Conservation (phyloP, 306 rosid genomes). For the Sesbania bispinosa region DNA sequence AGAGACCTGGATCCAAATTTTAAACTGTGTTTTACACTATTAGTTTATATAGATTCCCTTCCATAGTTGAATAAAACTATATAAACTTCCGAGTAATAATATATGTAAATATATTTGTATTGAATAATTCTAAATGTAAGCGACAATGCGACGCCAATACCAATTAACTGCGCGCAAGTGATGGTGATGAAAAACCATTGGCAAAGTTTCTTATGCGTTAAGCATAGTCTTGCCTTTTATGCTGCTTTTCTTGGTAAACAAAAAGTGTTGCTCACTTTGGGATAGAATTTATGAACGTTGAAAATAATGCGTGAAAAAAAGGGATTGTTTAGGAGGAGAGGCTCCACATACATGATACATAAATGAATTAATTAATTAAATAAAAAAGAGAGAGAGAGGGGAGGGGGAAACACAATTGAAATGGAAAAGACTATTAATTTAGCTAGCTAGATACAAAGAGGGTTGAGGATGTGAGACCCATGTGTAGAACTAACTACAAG, state of each 20-base stretch:
- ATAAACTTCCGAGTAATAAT: no score
- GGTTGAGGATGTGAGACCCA: conserved; percentile 26
- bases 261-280: conserved; percentile 27
- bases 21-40: no score
- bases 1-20: no score
- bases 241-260: conserved; percentile 30
- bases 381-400: background rate
- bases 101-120: no score
- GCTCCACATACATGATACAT: conserved; percentile 36
- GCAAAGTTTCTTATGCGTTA: conserved; percentile 63
- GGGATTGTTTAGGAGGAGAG: conserved; percentile 6
- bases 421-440: no score
- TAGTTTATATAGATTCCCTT: no score
- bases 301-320: conserved; percentile 18
- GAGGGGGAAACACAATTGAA: background rate
- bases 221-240: conserved; percentile 45
- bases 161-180: background rate
- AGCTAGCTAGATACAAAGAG: no score
- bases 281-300: conserved; percentile 20
- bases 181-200: background rate
- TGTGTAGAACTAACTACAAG: conserved; percentile 29
- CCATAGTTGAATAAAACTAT: no score
- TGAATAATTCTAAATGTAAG: no score
- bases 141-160: background rate
- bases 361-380: no score